Base-by-base conservation (phyloP, 768 basidiomycete species). In the Cyathus striatus region DNA sequence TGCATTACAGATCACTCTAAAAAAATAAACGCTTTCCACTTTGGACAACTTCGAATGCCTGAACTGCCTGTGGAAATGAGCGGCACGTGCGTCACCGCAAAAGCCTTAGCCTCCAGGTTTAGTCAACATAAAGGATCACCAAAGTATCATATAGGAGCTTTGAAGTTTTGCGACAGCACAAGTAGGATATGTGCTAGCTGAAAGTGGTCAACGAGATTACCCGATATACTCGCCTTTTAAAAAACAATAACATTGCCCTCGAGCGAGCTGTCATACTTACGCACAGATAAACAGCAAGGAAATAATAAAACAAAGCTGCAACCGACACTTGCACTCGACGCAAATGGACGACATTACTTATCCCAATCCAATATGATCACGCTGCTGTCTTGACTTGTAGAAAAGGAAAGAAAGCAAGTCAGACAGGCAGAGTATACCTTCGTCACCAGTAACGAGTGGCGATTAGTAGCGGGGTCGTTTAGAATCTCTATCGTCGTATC, bases 381-480 rank as follows among this genome's bases (percentile, higher is more conserved):
- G 33, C 6, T 23, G 42, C 41, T 47, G 47, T 49, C 44, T 52
- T 54, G 52, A 41, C 52, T 56, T 48, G 45, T 49, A n/a, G 42
- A 40, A 57, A 54, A 47, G 56, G 45, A 44, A 54, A 56, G 37
- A 40, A 59, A 48, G 35, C 30, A 50, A 47, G 51, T 47, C 44
- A 41, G 52, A 55, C 51, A 65, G 57, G 54, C 59, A 59, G 58
- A 57, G 57, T 53, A 61, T 59, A 60, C 55, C 62, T 56, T 38
- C 51, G 21, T 30, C 38, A 34, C 45, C 17, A 41, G n/a, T n/a
- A n/a, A n/a, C n/a, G 18, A 33, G 30, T 30, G 26, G 42, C 49
- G 25, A 51, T 74, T 79, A 90, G 65, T 86, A 89, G 57, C 89
- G 78, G 56, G 84, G 81, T 58, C 89, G 83, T 66, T 91, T 91